Base-by-base conservation (phyloP, 805 yeast species). In the Saturnispora dispora region DNA sequence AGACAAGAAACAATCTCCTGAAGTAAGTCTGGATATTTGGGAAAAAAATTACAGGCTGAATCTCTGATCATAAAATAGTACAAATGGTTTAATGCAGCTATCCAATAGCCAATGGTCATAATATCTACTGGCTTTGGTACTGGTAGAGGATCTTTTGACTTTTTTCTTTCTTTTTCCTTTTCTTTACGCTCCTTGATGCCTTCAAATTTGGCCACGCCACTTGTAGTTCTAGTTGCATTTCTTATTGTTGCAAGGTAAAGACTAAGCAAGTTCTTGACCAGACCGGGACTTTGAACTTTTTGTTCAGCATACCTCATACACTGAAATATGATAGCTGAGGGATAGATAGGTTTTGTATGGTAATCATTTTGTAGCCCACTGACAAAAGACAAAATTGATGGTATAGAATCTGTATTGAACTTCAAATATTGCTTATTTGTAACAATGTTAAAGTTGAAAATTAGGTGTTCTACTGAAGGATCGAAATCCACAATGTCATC, bases 31-130 rank as follows among this genome's bases (percentile, higher is more conserved):
- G 90, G 88, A 54, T 81, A 77, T 46, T 68, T 69, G 22, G 64
- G 60, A 63, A 79, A 81, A 49, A 83, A 74, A 0, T 69, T 66
- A 35, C 68, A 63, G 13, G 79, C 83, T 0, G 69, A 66, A 60
- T 85, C 93, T 54, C 85, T 80, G 42, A 79, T 71, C 33, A 91
- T 62, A 65, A 88, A 91, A 64, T 85, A 91, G 60, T 84, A 82
- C 47, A 91, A 68, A 57, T 86, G 82, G 53, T 86, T 85, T 44
- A 85, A 63, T 25, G 85, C 83, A 4, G 96, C 82, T 36, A 93
- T 76, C 98, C 98, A 93, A 64, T 88, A 91, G 47, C 95, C 83
- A 55, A 83, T 75, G 40, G 75, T 62, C 17, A 85, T 85, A 51
- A 85, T 82, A 61, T 85, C 91, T 32, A 84, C 33, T 61, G 63